phyloP scores from a whole-genome alignment of 345 rosid species.

The Lepidium sativum region DNA sequence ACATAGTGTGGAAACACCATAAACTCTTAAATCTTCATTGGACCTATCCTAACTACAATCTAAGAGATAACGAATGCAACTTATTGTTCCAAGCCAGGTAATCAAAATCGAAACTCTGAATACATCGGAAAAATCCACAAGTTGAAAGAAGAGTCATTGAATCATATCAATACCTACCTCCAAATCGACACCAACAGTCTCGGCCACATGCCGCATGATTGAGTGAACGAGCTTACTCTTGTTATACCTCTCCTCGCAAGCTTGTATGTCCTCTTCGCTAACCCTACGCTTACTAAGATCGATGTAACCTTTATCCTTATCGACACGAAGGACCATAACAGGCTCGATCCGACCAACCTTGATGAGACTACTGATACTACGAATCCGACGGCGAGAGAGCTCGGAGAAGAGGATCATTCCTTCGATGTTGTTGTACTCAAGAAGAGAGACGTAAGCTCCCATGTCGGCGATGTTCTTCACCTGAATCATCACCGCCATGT shows the following conservation, averaged over 20 bases:
- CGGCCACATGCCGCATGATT: conserved; percentile 13
- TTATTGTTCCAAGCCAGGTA: background rate
- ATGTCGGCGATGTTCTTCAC: conserved; percentile 88
- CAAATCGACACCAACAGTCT: conserved; percentile 16
- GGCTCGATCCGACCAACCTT: conserved; percentile 94
- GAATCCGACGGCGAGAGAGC: conserved; percentile 94
- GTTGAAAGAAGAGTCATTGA: background rate
- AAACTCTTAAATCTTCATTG: background rate
- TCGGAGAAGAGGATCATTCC: conserved; percentile 93
- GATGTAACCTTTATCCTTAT: conserved; percentile 85
- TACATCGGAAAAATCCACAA: no score
- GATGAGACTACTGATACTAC: conserved; percentile 80
- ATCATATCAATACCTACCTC: conserved; percentile 53
- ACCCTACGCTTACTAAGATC: conserved; percentile 89
- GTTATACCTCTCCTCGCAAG: conserved; percentile 83
- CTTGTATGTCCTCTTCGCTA: conserved; percentile 74
- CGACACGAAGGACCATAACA: conserved; percentile 90
- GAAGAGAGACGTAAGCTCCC: conserved; percentile 88
- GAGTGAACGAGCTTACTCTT: conserved; percentile 64
- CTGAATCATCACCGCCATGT: conserved; percentile 95
- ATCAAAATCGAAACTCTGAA: background rate
- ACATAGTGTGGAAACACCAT: background rate
- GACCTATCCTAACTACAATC: background rate
- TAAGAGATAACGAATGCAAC: background rate
- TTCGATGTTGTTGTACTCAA: conserved; percentile 87